Evolutionary conservation across 352 stramenopile genomes (phyloP), one percentile per base, ranked within the genome.

Genomic region (Pythium dissimile): DNA sequence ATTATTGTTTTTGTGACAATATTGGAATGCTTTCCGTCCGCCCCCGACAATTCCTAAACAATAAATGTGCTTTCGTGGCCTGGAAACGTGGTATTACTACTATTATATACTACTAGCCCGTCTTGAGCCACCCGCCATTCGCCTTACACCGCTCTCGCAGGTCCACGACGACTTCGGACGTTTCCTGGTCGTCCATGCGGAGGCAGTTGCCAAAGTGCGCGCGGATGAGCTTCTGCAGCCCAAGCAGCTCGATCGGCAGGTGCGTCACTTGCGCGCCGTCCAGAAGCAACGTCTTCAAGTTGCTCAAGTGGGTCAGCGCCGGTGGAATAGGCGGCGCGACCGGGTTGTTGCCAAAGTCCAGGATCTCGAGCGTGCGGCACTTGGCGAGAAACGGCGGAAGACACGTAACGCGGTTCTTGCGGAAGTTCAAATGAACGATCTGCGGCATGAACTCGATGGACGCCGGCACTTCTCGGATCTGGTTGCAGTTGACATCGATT

Each of bases 401-500:
- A n/a, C 47, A 21, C 16, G 57, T 64, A 20, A 95, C 50, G 13
- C 71, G 53, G 53, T 90, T 91, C 46, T 78, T 78, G 30, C 80
- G 72, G 32, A 93, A 57, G 35, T 81, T 89, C 7, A 94, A 47
- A 59, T 92, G 71, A 27, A 66, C 67, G 12, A 94, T 75, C 21
- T 77, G 62, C 20, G 68, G 65, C 72, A 94, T 82, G 44, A 73
- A 66, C 46, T 75, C 56, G 15, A 94, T 66, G 26, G 60, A 72
- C 12, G 62, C 35, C 5, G 85, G 80, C 5, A 92, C 64, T 7
- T 61, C 44, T 1, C 54, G 37, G 54, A 94, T 82, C 34, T 66
- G 65, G 59, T 95, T 94, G 37, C 69, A 86, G 49, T 82, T 89
- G 28, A 87, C 68, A 48, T 95, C 85, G 9, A 95, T 77, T 64